Conservation (phyloP, 2,329 filamentous ascomycete species). For the Fusarium begoniae region DNA sequence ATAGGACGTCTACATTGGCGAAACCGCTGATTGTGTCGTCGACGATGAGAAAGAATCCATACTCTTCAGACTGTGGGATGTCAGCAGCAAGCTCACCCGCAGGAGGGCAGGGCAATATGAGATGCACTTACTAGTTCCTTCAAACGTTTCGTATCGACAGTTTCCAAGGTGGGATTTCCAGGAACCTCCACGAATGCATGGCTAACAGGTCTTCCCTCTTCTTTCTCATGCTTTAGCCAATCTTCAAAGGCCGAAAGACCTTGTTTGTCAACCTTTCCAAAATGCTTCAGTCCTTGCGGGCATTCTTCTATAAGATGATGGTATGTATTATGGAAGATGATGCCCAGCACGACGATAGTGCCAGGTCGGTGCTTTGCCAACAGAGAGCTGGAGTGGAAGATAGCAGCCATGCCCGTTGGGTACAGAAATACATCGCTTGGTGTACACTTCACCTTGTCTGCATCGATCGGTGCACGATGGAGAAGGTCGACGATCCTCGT, state of each 20-base stretch:
- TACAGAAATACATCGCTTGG: conserved; percentile 61
- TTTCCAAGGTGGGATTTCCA: conserved; percentile 49
- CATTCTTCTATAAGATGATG: conserved; percentile 58
- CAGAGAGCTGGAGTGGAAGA: conserved; percentile 55
- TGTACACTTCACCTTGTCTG: conserved; percentile 37
- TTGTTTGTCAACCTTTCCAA: conserved; percentile 53
- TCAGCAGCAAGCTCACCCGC: not conserved
- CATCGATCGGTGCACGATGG: conserved; percentile 51
- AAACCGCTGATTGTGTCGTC: conserved; percentile 61
- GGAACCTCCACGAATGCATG: conserved; percentile 59
- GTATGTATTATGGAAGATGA: conserved; percentile 61
- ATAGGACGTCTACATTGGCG: conserved; percentile 60
- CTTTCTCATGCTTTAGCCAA: conserved; percentile 54
- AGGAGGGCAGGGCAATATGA: not conserved
- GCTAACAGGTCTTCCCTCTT: conserved; percentile 51
- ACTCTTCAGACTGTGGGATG: conserved; percentile 48
- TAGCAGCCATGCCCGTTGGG: conserved; percentile 63
- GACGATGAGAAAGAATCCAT: conserved; percentile 55
- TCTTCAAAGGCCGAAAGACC: conserved; percentile 56
- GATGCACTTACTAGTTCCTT: conserved; percentile 49
- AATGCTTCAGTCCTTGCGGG: conserved; percentile 56
- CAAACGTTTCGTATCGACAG: conserved; percentile 47
- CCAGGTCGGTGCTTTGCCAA: conserved; percentile 48
- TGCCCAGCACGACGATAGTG: conserved; percentile 56
- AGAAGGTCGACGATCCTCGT: conserved; percentile 54